Percentiles rank a stretch among this genome's conserved stretches.
These are phyloP conservation scores for Tetracentron sinense DNA, from an alignment of 164 flowering plant genomes.

Conservation along the genomic window DNA sequence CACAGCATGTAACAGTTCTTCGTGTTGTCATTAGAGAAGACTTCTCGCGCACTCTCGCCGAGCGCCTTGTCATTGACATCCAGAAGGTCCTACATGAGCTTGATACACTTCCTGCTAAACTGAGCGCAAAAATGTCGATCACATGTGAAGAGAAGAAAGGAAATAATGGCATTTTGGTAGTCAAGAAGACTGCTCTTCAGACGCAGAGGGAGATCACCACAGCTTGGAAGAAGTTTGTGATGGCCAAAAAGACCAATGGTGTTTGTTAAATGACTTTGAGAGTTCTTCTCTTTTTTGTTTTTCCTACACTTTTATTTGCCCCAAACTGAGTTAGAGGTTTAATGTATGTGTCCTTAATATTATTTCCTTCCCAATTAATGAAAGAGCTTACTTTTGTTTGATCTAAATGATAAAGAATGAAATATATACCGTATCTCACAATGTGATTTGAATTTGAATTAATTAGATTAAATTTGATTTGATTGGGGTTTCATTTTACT, in stretches of 20 bases:
- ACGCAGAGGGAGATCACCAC: constrained; percentile 45
- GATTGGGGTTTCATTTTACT: no score
- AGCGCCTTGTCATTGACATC: constrained; percentile 26
- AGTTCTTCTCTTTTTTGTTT: no score
- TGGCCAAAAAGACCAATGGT: constrained; percentile 31
- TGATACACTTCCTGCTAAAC: constrained; percentile 17
- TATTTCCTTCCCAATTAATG: no score
- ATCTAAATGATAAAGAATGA: no score
- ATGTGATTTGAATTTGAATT: no score
- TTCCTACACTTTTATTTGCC: no score
- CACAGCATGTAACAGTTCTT: constrained; percentile 26
- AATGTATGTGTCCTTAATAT: no score
- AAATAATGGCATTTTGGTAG: neutral
- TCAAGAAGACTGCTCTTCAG: constrained; percentile 38
- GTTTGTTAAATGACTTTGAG: no score
- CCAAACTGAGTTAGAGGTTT: no score
- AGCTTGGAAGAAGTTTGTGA: constrained; percentile 46
- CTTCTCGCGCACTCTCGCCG: constrained; percentile 25
- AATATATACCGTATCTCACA: no score
- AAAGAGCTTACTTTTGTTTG: no score
- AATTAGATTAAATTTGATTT: no score
- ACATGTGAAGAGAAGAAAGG: neutral
- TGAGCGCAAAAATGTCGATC: neutral
- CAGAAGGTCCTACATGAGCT: constrained; percentile 28
- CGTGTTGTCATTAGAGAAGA: constrained; percentile 36